These are phyloP conservation scores for Pleurozium schreberi DNA, from an alignment of 225 moss, liverwort and hornwort genomes.

Conservation along the genomic window DNA sequence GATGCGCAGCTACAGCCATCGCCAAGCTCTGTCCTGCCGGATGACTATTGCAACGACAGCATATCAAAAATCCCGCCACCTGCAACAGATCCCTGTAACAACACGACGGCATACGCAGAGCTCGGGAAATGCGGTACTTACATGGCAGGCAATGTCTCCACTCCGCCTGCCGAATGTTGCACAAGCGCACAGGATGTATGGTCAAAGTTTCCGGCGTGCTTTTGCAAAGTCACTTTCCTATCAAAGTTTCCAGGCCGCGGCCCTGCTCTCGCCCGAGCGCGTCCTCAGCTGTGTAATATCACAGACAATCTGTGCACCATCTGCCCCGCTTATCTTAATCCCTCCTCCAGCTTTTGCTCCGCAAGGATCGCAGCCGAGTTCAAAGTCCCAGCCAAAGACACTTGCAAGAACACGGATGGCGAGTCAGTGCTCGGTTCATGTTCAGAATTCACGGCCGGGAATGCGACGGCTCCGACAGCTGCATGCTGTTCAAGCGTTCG, in stretches of 20 bases:
- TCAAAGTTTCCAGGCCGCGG: neutral
- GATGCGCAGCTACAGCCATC: neutral
- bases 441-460: neutral
- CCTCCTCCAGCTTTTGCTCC: neutral
- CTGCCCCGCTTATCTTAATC: neutral
- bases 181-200: neutral
- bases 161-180: constrained; percentile 10
- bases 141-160: neutral
- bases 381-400: neutral
- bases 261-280: constrained; percentile 1
- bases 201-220: constrained; percentile 7
- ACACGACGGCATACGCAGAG: neutral
- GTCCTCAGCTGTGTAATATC: constrained; percentile 23
- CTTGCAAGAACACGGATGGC: neutral
- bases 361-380: neutral
- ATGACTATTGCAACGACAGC: constrained; percentile 1
- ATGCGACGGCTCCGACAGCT: neutral
- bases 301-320: constrained; percentile 12
- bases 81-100: neutral
- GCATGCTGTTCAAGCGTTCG: neutral
- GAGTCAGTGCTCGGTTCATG: constrained; percentile 6
- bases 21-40: neutral
- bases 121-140: neutral
- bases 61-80: neutral
- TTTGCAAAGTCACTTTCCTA: constrained; percentile 37